A percentile compares a stretch with the other conserved stretches of the same genome.
Conservation (phyloP, 164 flowering plant species). For the Hamamelis virginiana region DNA sequence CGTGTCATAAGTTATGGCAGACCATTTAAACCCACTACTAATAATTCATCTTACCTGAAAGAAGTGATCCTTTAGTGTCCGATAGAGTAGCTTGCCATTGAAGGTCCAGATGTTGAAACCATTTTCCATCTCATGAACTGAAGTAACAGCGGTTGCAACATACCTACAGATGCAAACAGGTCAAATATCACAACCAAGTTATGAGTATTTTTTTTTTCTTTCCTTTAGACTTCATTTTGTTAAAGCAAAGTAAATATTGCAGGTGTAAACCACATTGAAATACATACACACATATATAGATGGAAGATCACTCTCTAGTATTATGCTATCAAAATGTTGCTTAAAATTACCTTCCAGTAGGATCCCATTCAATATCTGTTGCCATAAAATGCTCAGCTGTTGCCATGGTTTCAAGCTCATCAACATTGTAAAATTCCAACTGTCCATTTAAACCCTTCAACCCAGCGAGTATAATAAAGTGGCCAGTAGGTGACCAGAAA, state of each 20-base stretch:
- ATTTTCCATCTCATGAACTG: conserved; percentile 98
- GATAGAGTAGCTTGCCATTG: conserved; percentile 78
- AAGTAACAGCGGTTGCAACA: conserved; percentile 90
- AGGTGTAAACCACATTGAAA: no score
- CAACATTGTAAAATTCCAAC: conserved; percentile 88
- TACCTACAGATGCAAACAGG: conserved; percentile 48
- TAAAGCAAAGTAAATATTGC: no score
- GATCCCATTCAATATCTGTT: conserved; percentile 97
- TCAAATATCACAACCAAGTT: no score
- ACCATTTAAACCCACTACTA: no score
- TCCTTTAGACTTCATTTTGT: no score
- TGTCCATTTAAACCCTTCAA: conserved; percentile 89
- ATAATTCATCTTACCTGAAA: conserved; percentile 66
- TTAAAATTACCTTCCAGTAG: conserved; percentile 81
- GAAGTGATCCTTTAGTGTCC: conserved; percentile 88
- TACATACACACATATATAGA: no score
- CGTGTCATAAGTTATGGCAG: no score
- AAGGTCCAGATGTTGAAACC: conserved; percentile 97
- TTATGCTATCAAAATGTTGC: neutral
- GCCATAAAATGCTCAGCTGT: conserved; percentile 94
- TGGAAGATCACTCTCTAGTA: no score
- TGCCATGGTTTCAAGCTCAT: conserved; percentile 97
- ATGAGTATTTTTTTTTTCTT: no score
- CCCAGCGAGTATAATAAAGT: conserved; percentile 80
- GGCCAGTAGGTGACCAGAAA: conserved; percentile 94